Evolutionary conservation across 2,329 filamentous ascomycete genomes (phyloP).

Genomic region (Aphanocladium album): DNA sequence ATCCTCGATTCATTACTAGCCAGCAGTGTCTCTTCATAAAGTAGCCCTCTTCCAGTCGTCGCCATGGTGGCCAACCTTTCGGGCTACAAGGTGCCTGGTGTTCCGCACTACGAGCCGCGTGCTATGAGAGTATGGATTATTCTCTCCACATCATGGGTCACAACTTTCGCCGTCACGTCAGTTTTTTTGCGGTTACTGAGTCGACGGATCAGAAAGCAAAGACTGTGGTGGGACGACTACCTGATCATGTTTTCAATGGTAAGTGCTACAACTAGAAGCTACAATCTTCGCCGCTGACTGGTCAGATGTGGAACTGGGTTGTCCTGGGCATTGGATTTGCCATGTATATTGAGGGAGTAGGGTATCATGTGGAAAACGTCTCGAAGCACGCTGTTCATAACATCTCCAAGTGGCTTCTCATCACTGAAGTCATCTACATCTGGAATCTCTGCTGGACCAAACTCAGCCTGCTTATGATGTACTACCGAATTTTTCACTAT

Average conservation of each 20-base stretch:
- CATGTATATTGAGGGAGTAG: conserved; percentile 43
- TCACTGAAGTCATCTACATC: conserved; percentile 43
- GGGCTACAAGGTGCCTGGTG: conserved; percentile 8
- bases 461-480: conserved; percentile 46
- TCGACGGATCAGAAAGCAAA: conserved; percentile 37
- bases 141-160: conserved; percentile 24
- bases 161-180: conserved; percentile 32
- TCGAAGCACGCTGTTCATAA: conserved; percentile 31
- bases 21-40: background rate
- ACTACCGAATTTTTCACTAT: conserved; percentile 46
- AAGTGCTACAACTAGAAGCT: background rate
- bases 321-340: conserved; percentile 44
- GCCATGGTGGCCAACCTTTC: conserved; percentile 8
- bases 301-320: conserved; percentile 35
- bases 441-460: conserved; percentile 47
- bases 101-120: conserved; percentile 7
- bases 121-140: conserved; percentile 11
- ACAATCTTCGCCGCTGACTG: background rate
- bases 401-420: conserved; percentile 43
- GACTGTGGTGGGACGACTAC: conserved; percentile 48
- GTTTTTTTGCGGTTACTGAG: conserved; percentile 37
- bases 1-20: background rate
- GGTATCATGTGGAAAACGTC: conserved; percentile 39
- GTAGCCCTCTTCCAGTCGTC: background rate
- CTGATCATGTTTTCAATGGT: conserved; percentile 46